Percentiles rank a stretch among this genome's conserved stretches.
Conservation (phyloP, 352 stramenopile genomes). For the Globisporangium alternatum region DNA sequence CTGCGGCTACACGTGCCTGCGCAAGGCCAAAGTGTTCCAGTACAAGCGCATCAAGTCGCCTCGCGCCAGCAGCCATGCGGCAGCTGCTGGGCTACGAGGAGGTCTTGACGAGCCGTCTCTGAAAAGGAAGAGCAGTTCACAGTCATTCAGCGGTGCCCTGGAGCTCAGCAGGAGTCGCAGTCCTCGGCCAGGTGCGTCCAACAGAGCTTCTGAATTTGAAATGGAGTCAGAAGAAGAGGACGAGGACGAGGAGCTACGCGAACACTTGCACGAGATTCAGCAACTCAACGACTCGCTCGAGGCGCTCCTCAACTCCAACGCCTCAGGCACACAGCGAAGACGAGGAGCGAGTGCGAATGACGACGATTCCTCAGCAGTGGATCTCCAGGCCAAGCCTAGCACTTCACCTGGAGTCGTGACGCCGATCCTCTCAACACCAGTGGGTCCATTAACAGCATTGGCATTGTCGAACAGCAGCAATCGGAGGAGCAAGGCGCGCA, state of each 20-base stretch:
- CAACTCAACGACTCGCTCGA: conserved; percentile 22
- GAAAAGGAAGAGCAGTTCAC: not conserved
- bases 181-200: not conserved
- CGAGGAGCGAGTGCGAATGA: not conserved
- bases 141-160: not conserved
- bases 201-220: not conserved
- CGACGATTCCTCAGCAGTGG: not conserved
- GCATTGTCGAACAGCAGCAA: not conserved
- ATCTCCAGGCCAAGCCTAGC: not conserved
- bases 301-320: not conserved
- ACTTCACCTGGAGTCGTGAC: conserved; percentile 9
- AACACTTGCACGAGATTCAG: conserved; percentile 52
- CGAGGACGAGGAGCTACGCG: conserved; percentile 33
- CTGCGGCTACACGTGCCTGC: conserved; percentile 11
- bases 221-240: conserved; percentile 16
- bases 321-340: not conserved
- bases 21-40: conserved; percentile 35
- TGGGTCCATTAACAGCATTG: not conserved
- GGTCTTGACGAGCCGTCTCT: not conserved
- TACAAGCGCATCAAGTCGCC: conserved; percentile 39
- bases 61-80: conserved; percentile 11
- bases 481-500: not conserved
- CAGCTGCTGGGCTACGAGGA: not conserved
- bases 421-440: conserved; percentile 12
- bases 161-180: not conserved